Percentiles rank a stretch among this genome's conserved stretches.
Conservation (phyloP, 371 early-diverging fungal species). For the Mucor irregularis region DNA sequence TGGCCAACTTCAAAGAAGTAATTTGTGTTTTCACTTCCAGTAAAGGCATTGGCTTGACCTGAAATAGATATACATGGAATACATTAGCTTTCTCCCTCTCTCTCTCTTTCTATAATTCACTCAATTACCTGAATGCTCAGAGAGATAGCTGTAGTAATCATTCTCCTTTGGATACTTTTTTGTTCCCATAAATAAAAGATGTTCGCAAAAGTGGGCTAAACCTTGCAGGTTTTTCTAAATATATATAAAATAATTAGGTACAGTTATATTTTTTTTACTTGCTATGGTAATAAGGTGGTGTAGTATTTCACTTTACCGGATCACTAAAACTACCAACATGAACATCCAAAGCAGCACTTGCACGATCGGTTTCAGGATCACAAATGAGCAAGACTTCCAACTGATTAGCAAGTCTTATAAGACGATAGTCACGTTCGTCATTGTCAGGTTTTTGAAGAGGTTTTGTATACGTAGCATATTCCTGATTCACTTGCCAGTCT, state of each 20-base stretch:
- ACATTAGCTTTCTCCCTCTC: neutral
- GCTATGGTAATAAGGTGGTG: conserved; percentile 36
- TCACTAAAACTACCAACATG: conserved; percentile 89
- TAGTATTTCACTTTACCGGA: conserved; percentile 83
- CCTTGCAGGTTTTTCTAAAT: conserved; percentile 74
- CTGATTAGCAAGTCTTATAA: conserved; percentile 79
- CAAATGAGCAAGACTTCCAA: conserved; percentile 82
- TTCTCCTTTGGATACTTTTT: conserved; percentile 94
- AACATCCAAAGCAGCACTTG: conserved; percentile 91
- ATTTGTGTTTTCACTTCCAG: conserved; percentile 82
- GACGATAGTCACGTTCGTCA: conserved; percentile 83
- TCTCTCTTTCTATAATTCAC: neutral
- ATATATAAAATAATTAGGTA: neutral
- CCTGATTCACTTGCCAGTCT: conserved; percentile 17
- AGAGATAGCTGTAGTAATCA: conserved; percentile 87
- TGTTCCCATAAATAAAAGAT: conserved; percentile 91
- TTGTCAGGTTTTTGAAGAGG: conserved; percentile 61
- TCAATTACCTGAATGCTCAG: conserved; percentile 22
- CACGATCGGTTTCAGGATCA: conserved; percentile 83
- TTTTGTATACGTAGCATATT: conserved; percentile 13
- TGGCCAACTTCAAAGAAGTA: conserved; percentile 94
- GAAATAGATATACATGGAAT: neutral
- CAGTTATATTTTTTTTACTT: neutral
- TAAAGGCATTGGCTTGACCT: conserved; percentile 92
- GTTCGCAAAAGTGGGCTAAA: conserved; percentile 98